Conservation (phyloP, 768 basidiomycete species). For the Holtermanniella nyarrowii region DNA sequence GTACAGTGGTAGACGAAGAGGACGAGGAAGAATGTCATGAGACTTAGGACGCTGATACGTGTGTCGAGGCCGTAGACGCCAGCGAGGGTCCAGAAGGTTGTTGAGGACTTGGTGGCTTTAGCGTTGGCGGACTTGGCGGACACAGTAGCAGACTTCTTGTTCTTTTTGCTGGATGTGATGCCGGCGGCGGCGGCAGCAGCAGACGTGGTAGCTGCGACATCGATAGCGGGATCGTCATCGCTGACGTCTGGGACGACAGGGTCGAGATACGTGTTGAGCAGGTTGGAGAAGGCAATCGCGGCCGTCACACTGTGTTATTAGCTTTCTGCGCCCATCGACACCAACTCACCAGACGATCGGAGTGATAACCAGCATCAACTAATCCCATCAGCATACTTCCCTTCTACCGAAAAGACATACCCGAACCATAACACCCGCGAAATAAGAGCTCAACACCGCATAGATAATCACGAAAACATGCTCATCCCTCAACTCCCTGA, state of each 20-base stretch:
- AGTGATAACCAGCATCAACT: conserved; percentile 87
- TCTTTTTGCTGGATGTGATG: conserved; percentile 52
- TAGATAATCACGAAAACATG: conserved; percentile 99
- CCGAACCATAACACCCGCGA: conserved; percentile 99
- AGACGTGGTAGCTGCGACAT: conserved; percentile 16
- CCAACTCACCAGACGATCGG: conserved; percentile 67
- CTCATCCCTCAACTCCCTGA: conserved; percentile 87
- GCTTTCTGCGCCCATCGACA: background rate
- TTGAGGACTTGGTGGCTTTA: conserved; percentile 43
- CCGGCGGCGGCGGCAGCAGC: conserved; percentile 35
- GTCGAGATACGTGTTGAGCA: conserved; percentile 85
- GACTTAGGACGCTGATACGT: conserved; percentile 62
- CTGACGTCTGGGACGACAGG: conserved; percentile 55
- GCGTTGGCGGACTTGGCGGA: conserved; percentile 29
- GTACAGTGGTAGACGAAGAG: conserved; percentile 96
- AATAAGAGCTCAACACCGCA: conserved; percentile 89
- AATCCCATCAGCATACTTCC: background rate
- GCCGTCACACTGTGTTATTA: conserved; percentile 51
- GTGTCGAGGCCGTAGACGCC: conserved; percentile 82
- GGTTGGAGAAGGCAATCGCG: conserved; percentile 76
- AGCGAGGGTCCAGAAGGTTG: conserved; percentile 15
- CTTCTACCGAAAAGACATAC: background rate
- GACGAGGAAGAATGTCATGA: conserved; percentile 63
- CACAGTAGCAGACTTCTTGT: conserved; percentile 46
- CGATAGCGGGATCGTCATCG: conserved; percentile 22